phyloP scores from a whole-genome alignment of 257 asterid genomes.

The Echium plantagineum region DNA sequence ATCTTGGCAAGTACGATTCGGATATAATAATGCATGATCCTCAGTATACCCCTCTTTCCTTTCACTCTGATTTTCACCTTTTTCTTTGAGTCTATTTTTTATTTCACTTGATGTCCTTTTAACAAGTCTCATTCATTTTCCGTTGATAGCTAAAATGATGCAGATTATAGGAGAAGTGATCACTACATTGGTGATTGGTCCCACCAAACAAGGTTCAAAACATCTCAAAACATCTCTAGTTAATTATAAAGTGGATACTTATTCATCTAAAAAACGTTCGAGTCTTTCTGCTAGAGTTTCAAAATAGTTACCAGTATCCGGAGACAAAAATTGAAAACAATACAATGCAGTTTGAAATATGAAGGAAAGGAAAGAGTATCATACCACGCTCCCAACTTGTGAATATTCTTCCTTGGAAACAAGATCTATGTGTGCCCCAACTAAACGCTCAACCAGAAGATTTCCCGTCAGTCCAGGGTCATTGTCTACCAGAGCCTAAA shows the following conservation, averaged over 20 bases:
- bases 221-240: neutral
- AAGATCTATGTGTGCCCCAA: conserved; percentile 92
- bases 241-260: no score
- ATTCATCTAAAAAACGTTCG: neutral
- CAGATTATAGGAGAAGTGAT: neutral
- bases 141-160: neutral
- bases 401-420: conserved; percentile 93
- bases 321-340: neutral
- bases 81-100: neutral
- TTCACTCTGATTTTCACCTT: neutral
- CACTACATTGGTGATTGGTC: neutral
- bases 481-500: conserved; percentile 61
- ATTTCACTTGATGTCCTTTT: neutral
- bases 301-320: neutral
- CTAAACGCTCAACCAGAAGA: conserved; percentile 92
- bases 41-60: neutral
- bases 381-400: conserved; percentile 67
- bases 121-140: neutral
- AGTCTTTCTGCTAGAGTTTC: neutral
- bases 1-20: neutral
- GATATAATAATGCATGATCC: neutral
- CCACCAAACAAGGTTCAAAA: neutral
- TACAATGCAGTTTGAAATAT: neutral
- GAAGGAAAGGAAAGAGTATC: conserved; percentile 11
- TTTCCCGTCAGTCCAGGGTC: conserved; percentile 98